A percentile compares a stretch with the other conserved stretches of the same genome.
Conservation (phyloP, 2,329 filamentous ascomycete genomes). For the Diaporthe helianthi region DNA sequence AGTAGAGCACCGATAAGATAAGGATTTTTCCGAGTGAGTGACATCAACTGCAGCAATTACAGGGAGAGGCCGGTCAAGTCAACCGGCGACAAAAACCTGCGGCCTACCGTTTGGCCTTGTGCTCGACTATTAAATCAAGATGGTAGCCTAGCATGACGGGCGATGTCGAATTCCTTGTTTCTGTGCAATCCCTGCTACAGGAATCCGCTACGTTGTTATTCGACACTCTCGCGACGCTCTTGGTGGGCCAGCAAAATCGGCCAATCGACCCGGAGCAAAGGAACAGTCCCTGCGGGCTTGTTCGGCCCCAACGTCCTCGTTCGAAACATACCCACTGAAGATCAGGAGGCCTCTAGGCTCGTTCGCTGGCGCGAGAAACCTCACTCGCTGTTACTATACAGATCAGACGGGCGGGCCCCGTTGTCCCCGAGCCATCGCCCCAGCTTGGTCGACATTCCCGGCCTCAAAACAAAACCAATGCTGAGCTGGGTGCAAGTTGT, state of each 20-base stretch:
- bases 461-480: constrained; percentile 57
- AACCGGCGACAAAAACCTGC: constrained; percentile 14
- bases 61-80: constrained; percentile 7
- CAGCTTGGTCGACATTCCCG: constrained; percentile 7
- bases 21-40: constrained; percentile 24
- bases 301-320: constrained; percentile 10
- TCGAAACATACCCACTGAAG: neutral
- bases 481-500: constrained; percentile 76
- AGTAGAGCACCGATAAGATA: neutral
- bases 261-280: neutral
- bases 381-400: constrained; percentile 17
- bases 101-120: neutral
- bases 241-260: neutral
- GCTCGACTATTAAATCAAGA: neutral
- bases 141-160: constrained; percentile 8
- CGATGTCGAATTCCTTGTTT: neutral
- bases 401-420: neutral
- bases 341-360: neutral
- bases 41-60: constrained; percentile 16
- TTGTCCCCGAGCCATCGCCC: neutral
- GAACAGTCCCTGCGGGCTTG: neutral
- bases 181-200: constrained; percentile 3
- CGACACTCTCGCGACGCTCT: neutral
- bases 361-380: neutral
- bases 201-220: neutral